A percentile compares a stretch with the other conserved stretches of the same genome.
Evolutionary conservation across 2,329 filamentous ascomycete genomes (phyloP).

Genomic region (Pseudocercospora fuligena): DNA sequence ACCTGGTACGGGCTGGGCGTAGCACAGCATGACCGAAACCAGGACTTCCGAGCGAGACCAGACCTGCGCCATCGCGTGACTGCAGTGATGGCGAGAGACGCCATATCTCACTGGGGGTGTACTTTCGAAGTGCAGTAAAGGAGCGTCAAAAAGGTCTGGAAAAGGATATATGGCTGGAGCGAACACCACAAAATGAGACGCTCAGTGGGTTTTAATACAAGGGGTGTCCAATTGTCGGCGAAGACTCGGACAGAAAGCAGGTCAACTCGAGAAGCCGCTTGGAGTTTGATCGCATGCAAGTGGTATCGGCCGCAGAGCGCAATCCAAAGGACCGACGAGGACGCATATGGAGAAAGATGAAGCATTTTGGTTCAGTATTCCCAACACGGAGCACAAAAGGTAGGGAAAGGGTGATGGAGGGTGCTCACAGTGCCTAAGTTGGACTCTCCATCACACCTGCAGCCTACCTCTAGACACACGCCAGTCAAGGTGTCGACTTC

Average conservation of each 20-base stretch:
- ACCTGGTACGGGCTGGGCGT: not conserved
- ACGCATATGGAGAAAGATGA: no score
- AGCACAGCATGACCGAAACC: not conserved
- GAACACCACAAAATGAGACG: not conserved
- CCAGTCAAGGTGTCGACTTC: no score
- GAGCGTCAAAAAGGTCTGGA: not conserved
- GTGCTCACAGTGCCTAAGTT: no score
- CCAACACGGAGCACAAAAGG: no score
- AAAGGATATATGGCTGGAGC: not conserved
- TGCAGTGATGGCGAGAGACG: not conserved
- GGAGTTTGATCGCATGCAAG: no score
- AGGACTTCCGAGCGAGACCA: not conserved
- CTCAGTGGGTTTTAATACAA: not conserved
- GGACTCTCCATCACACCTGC: no score
- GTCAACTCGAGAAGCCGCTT: not conserved
- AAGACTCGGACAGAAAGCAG: not conserved
- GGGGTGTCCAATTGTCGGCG: not conserved
- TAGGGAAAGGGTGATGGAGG: no score
- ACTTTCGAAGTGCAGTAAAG: not conserved
- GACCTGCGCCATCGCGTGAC: not conserved
- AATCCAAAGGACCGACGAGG: no score
- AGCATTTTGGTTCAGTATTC: no score
- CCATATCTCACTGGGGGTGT: not conserved
- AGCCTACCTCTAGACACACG: no score
- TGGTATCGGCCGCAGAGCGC: no score